Evolutionary conservation across 202 grass and related monocot species (phyloP).

Genomic region (Panicum virgatum): DNA sequence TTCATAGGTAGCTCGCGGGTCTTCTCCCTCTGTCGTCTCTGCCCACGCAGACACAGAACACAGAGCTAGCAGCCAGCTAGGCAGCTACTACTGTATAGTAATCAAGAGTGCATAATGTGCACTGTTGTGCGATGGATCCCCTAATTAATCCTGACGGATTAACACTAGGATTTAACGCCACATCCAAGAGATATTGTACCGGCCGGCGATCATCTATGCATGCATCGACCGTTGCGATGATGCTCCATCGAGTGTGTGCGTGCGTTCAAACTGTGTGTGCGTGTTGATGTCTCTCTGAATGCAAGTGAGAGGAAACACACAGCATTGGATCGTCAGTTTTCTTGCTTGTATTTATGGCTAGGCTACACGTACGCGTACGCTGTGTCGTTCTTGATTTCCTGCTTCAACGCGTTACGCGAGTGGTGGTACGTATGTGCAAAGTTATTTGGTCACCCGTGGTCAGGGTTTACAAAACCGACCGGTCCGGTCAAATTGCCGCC

Average conservation of each 20-base stretch:
- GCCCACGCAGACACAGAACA: background rate
- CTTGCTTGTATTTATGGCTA: background rate
- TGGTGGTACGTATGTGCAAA: background rate
- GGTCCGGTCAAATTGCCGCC: too few species aligned
- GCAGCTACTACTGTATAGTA: background rate
- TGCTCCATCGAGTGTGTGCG: background rate
- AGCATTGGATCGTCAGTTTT: background rate
- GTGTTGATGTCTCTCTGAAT: background rate
- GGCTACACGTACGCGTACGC: background rate
- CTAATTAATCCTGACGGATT: background rate
- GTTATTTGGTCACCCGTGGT: conserved; percentile 36
- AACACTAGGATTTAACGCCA: background rate
- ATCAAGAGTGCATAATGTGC: conserved; percentile 5
- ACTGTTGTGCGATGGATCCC: conserved; percentile 32
- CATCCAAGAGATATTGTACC: background rate
- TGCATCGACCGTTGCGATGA: background rate
- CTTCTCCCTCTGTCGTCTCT: background rate
- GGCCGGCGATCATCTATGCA: background rate
- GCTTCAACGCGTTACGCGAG: conserved; percentile 1
- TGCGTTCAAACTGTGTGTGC: background rate
- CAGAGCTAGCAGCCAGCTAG: background rate
- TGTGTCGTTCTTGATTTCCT: background rate
- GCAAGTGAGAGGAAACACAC: background rate
- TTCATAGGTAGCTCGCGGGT: background rate
- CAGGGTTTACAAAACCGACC: too few species aligned